Evolutionary conservation across 768 basidiomycete genomes (phyloP), one percentile per base, ranked within the genome.

Genomic region (Boletales sp.): DNA sequence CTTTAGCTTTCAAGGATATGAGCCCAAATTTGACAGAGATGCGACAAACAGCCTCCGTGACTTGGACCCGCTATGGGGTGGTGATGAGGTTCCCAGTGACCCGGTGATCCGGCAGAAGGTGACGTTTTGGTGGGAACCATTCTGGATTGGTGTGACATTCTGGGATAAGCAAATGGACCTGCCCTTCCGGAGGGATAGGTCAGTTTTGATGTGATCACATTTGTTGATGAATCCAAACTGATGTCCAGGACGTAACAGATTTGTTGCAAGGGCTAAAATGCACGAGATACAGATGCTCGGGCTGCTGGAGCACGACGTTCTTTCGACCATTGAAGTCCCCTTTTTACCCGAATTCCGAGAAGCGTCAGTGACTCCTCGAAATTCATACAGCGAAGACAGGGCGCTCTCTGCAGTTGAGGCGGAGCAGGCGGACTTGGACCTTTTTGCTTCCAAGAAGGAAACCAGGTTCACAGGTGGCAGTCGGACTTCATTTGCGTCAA

Each of bases 281-380:
- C 90, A 93, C 60, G 90, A 94, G 63, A 92, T 96, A 35, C 89
- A 96, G 62, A 94, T 91, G 89, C 79, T 96, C 2, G 94, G 94
- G 7, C 72, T 95, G 9, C 74, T 95, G 39, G 93, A 93, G 57
- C 90, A 94, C 57, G 93, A 95, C 58, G 86, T 96, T 30, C 82
- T 92, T 18, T 86, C 90, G 5, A 86, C 85, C 55, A 94, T 96
- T 52, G 87, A 90, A 54, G 82, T 96, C 12, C 94, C 94, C 2
- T 87, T 83, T 62, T 68, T 92, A 25, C 76, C 79, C 8, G 78
- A 80, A 30, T 71, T 55, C 31, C 50, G 57, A 28, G 72, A 73
- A 25, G 58, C 60, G 30, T 25, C 54, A 8, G 58, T 69, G 34
- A 66, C 69, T 5, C 64, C 69, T 43, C 56, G 65, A 48, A 72